Conservation (phyloP, 768 basidiomycete genomes). For the Phylloporus rhodoxanthus region DNA sequence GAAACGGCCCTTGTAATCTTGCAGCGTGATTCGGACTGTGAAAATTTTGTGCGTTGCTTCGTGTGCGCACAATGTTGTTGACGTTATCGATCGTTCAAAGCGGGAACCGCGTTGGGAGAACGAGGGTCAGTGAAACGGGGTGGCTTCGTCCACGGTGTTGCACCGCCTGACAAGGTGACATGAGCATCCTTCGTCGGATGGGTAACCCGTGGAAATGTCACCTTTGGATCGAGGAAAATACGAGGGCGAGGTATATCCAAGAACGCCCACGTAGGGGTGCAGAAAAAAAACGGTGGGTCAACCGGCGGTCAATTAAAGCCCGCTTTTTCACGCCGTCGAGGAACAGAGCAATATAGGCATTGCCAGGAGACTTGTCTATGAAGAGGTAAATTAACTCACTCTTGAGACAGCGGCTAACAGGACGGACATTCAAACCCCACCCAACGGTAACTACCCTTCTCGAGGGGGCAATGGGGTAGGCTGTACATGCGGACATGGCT, state of each 20-base stretch:
- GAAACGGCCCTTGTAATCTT: not conserved
- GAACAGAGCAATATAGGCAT: slow-evolving; percentile 1
- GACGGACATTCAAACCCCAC: slow-evolving; percentile 10
- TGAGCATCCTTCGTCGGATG: not conserved
- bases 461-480: slow-evolving; percentile 1
- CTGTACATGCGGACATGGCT: slow-evolving; percentile 6
- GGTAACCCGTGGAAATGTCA: not conserved
- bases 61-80: slow-evolving; percentile 11
- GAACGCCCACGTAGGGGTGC: not conserved
- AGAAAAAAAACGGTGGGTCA: not conserved
- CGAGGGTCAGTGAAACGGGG: slow-evolving; percentile 10
- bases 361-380: slow-evolving; percentile 18
- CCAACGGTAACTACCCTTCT: slow-evolving; percentile 14
- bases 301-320: slow-evolving; percentile 16
- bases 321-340: slow-evolving; percentile 12
- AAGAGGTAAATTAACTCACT: slow-evolving; percentile 27
- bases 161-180: slow-evolving; percentile 1
- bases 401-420: slow-evolving; percentile 13
- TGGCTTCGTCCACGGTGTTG: slow-evolving; percentile 1
- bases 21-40: slow-evolving; percentile 18
- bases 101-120: slow-evolving; percentile 5
- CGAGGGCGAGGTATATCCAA: not conserved
- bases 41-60: slow-evolving; percentile 5
- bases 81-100: slow-evolving; percentile 17
- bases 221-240: not conserved